Base-by-base conservation (phyloP, 2,329 filamentous ascomycete genomes). In the Botrytis galanthina region DNA sequence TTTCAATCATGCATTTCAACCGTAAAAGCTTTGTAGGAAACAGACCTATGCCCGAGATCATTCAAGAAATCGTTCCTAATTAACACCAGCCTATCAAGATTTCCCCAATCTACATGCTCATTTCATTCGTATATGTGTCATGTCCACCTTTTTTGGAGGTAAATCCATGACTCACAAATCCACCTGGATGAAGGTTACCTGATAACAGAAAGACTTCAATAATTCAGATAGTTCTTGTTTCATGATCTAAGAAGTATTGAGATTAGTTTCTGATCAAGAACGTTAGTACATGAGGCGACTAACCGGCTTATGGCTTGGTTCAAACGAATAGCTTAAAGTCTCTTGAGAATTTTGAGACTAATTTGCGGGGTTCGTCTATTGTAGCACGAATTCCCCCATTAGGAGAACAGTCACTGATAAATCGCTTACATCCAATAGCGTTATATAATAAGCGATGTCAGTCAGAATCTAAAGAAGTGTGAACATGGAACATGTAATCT, bases 91-190 rank as follows among this genome's bases (percentile, higher is more conserved):
- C 14, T 5, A 29, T 57, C 51, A 3, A 29, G 0, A 51, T 7
- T 57, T 29, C 3, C n/a, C 51, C 12, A 8, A 57, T 29, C 6
- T 16, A n/a, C 4, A 29, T 16, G 12, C 12, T 16, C 3, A 54
- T 29, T 57, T 5, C 10, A 14, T 9, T 51, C 14, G 4, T n/a
- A 26, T 14, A 51, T 14, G 26, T 51, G 10, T n/a, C 48, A n/a
- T n/a, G 2, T 14, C 2, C 46, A 12, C 26, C 0, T 14, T n/a
- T 51, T 14, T 4, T n/a, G 2, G 10, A 16, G n/a, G 16, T 51
- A 6, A 14, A 16, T 51, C 48, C 5, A 14, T 26, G 48, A 51
- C 12, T 14, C 4, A 51, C 26, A 16, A 26, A 51, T 51, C n/a
- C 26, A n/a, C 26, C 26, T 37, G 3, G 9, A 61, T 4, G 59